Percentiles rank a stretch among this genome's conserved stretches.
These are phyloP conservation scores for Torulaspora indica DNA, from an alignment of 805 yeast genomes.

Conservation along the genomic window DNA sequence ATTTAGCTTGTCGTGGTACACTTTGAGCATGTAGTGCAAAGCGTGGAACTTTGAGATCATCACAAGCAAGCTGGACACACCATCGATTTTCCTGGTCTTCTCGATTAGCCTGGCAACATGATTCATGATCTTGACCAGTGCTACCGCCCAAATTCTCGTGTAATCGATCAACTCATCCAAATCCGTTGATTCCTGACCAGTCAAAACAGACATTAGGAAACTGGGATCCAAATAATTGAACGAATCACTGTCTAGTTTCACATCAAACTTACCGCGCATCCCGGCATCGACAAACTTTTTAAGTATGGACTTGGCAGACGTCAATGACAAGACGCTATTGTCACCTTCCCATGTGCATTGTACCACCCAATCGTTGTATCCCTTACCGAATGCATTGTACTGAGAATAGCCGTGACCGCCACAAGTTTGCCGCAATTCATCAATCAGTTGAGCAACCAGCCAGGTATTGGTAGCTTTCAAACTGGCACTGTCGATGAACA, in stretches of 20 bases:
- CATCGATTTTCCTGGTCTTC: constrained; percentile 31
- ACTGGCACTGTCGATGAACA: constrained; percentile 82
- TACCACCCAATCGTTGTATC: constrained; percentile 90
- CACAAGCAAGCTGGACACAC: constrained; percentile 39
- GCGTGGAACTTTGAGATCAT: constrained; percentile 41
- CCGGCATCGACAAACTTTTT: constrained; percentile 40
- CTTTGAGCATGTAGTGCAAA: constrained; percentile 36
- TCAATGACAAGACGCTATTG: constrained; percentile 77
- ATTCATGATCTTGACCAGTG: constrained; percentile 28
- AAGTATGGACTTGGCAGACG: constrained; percentile 69
- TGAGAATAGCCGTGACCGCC: constrained; percentile 96
- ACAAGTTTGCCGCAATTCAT: constrained; percentile 87
- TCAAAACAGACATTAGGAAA: constrained; percentile 25
- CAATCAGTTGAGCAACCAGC: constrained; percentile 74
- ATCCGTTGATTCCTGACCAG: constrained; percentile 22
- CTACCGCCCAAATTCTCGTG: constrained; percentile 34
- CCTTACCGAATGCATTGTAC: constrained; percentile 87
- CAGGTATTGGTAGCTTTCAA: constrained; percentile 87
- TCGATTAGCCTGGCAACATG: constrained; percentile 28
- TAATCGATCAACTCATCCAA: constrained; percentile 32
- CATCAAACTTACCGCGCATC: constrained; percentile 36
- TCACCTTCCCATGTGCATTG: constrained; percentile 99
- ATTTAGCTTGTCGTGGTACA: constrained; percentile 29
- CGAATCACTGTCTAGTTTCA: constrained; percentile 31
- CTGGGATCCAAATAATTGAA: constrained; percentile 31